Conservation (phyloP, 345 rosid species). For the Arabidopsis thaliana region DNA sequence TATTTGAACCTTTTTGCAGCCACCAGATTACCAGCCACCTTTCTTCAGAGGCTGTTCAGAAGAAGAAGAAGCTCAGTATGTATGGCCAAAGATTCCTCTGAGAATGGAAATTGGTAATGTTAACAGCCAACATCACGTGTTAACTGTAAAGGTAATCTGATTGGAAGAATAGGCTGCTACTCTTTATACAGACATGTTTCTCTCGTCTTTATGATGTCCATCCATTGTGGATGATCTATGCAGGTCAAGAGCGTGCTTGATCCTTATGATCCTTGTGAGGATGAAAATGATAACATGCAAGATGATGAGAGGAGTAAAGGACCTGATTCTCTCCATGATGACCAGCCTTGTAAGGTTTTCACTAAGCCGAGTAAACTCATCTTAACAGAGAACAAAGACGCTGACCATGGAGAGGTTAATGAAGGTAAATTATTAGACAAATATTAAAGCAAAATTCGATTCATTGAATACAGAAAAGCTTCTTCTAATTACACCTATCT, state of each 20-base stretch:
- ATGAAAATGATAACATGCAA: slow-evolving; percentile 76
- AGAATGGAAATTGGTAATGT: slow-evolving; percentile 97
- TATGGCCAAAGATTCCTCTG: slow-evolving; percentile 88
- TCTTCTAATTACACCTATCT: too few species aligned
- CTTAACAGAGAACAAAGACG: too few species aligned
- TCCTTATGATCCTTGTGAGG: slow-evolving; percentile 98
- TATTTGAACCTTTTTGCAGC: slow-evolving; percentile 54
- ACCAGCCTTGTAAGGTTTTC: slow-evolving; percentile 45
- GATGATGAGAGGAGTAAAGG: slow-evolving; percentile 72
- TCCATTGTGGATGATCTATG: slow-evolving; percentile 28
- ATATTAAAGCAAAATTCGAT: too few species aligned
- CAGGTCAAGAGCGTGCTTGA: slow-evolving; percentile 99
- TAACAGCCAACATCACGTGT: slow-evolving; percentile 90
- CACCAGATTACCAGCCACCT: slow-evolving; percentile 92
- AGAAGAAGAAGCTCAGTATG: slow-evolving; percentile 70
- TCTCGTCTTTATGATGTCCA: slow-evolving; percentile 4
- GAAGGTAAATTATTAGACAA: too few species aligned
- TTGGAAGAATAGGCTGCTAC: slow-evolving; percentile 12
- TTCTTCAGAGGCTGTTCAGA: slow-evolving; percentile 86
- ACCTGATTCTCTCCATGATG: slow-evolving; percentile 62
- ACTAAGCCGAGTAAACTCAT: too few species aligned
- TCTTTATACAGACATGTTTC: slow-evolving; percentile 7
- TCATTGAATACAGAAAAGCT: too few species aligned
- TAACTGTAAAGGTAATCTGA: slow-evolving; percentile 74
- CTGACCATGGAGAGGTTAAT: too few species aligned